These are phyloP conservation scores for Cyberlindnera meyerae DNA, from an alignment of 805 yeast genomes.

Conservation along the genomic window DNA sequence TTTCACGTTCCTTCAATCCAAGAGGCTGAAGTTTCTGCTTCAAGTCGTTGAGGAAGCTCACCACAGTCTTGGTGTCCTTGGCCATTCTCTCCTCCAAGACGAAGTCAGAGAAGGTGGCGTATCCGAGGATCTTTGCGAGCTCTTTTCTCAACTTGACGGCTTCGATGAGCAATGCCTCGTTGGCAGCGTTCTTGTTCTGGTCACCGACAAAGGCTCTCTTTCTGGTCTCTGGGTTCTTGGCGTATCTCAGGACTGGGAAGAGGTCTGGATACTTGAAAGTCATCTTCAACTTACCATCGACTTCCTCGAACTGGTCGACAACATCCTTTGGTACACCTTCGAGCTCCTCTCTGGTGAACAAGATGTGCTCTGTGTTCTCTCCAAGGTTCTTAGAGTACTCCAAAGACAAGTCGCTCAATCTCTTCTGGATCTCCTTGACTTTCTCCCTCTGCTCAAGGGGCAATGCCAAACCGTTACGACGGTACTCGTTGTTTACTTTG, in stretches of 20 bases:
- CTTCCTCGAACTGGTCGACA: constrained; percentile 50
- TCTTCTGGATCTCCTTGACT: constrained; percentile 54
- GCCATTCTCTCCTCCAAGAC: constrained; percentile 80
- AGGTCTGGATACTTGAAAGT: constrained; percentile 81
- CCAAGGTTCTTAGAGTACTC: constrained; percentile 62
- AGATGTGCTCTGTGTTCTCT: constrained; percentile 59
- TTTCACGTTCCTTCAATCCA: constrained; percentile 50
- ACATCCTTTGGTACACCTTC: constrained; percentile 70
- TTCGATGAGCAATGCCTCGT: constrained; percentile 53
- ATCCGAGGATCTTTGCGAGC: constrained; percentile 61
- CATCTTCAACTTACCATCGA: constrained; percentile 48
- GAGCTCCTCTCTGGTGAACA: constrained; percentile 60
- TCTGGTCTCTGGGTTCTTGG: constrained; percentile 59
- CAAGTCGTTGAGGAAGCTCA: constrained; percentile 58
- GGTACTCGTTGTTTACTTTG: constrained; percentile 51
- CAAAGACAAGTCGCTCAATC: constrained; percentile 51
- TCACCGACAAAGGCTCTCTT: constrained; percentile 60
- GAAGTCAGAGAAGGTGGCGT: constrained; percentile 62
- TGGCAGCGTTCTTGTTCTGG: constrained; percentile 62
- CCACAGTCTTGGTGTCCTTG: constrained; percentile 55
- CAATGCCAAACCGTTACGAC: constrained; percentile 66
- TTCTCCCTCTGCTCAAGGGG: constrained; percentile 49
- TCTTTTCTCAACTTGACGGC: constrained; percentile 59
- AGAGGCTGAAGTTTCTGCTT: constrained; percentile 52
- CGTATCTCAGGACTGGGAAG: constrained; percentile 72